A percentile compares a stretch with the other conserved stretches of the same genome.
phyloP scores from a whole-genome alignment of 2,329 filamentous ascomycete species.

The Cladosporium velox region DNA sequence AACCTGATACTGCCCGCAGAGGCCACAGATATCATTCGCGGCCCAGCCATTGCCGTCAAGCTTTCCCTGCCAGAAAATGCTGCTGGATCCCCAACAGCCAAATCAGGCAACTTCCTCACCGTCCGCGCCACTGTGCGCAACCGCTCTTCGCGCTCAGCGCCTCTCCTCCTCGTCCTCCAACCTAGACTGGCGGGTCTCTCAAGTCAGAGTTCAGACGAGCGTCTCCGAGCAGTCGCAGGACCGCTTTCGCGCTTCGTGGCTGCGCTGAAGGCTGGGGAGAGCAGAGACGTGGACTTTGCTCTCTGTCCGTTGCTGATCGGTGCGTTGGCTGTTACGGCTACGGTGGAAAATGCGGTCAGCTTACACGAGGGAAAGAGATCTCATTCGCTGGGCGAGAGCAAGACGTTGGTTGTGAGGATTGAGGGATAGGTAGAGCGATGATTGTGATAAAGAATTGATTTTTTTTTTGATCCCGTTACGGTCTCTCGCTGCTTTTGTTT shows the following conservation, averaged over 20 bases:
- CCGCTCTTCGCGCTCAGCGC: conserved; percentile 17
- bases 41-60: conserved; percentile 21
- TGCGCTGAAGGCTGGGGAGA: conserved; percentile 22
- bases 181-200: neutral
- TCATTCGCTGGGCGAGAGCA: conserved; percentile 6
- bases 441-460: neutral
- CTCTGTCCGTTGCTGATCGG: conserved; percentile 30
- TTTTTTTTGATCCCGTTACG: neutral
- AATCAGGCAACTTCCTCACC: conserved; percentile 24
- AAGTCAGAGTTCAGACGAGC: conserved; percentile 21
- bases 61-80: neutral
- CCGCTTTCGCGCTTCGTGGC: conserved; percentile 26
- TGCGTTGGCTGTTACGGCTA: conserved; percentile 23
- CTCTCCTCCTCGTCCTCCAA: conserved; percentile 24
- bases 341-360: neutral
- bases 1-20: conserved; percentile 24
- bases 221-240: conserved; percentile 26
- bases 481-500: no score
- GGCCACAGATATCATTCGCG: conserved; percentile 24
- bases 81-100: neutral
- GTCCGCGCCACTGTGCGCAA: conserved; percentile 24
- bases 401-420: neutral
- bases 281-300: conserved; percentile 27
- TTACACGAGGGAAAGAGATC: neutral
- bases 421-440: neutral